Evolutionary conservation across 495 filamentous ascomycete genomes (phyloP).

Genomic region (Ascobolus immersus): DNA sequence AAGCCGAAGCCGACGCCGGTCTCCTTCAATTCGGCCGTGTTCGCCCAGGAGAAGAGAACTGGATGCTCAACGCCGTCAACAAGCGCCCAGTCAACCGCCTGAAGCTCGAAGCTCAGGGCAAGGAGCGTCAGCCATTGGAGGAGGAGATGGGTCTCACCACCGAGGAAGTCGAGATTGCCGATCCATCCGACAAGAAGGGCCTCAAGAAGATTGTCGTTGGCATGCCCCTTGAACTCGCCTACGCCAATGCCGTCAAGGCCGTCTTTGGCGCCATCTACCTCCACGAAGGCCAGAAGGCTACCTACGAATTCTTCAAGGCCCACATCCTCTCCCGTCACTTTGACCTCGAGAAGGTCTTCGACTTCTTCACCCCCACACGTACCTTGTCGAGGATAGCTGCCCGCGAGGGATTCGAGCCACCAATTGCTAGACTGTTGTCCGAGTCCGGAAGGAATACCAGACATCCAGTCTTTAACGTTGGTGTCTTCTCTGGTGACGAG

Average conservation of each 20-base stretch:
- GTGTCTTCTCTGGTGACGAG: constrained; percentile 67
- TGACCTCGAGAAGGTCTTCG: constrained; percentile 48
- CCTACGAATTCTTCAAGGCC: constrained; percentile 52
- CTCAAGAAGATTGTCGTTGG: constrained; percentile 17
- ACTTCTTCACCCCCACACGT: constrained; percentile 54
- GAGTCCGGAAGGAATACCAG: constrained; percentile 68
- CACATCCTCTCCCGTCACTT: constrained; percentile 65
- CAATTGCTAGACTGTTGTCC: constrained; percentile 58
- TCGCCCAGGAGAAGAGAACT: constrained; percentile 23
- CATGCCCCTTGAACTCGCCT: constrained; percentile 11
- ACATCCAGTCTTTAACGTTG: constrained; percentile 80
- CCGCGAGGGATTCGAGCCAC: constrained; percentile 66
- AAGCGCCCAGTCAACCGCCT: neutral
- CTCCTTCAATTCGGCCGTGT: constrained; percentile 55
- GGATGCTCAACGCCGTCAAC: constrained; percentile 5
- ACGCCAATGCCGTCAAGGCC: constrained; percentile 48
- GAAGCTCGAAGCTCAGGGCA: neutral
- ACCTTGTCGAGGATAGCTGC: constrained; percentile 59
- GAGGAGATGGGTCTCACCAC: constrained; percentile 6
- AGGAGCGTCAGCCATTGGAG: no score
- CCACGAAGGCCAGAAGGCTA: constrained; percentile 41
- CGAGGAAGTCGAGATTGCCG: no score
- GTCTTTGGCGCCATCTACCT: constrained; percentile 63
- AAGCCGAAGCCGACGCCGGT: constrained; percentile 77
- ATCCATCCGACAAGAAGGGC: constrained; percentile 15